Percentiles rank a stretch among this genome's conserved stretches.
Evolutionary conservation across 441 rosid genomes (phyloP).

Genomic region (Gossypium armourianum): DNA sequence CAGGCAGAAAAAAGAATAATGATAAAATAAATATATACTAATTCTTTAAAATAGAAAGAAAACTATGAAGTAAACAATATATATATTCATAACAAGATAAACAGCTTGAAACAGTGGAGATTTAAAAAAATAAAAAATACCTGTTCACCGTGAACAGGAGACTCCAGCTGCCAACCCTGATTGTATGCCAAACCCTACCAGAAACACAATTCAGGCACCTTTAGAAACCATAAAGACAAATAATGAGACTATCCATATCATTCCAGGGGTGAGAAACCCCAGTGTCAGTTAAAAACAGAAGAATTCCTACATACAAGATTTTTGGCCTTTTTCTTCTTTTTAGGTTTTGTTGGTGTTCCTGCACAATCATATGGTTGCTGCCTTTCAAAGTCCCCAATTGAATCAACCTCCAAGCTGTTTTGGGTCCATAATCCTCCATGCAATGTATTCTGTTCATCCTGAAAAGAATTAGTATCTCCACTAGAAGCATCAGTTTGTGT

Average conservation of each 20-base stretch:
- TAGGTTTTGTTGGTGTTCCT: conserved; percentile 66
- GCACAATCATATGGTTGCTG: conserved; percentile 57
- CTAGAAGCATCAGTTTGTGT: conserved; percentile 83
- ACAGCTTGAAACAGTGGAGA: neutral
- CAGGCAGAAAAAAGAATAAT: neutral
- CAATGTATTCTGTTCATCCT: conserved; percentile 83
- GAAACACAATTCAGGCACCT: conserved; percentile 22
- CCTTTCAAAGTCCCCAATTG: conserved; percentile 60
- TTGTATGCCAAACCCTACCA: conserved; percentile 73
- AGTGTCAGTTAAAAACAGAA: conserved; percentile 17
- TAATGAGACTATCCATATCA: conserved; percentile 12
- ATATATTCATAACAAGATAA: neutral
- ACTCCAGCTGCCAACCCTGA: conserved; percentile 69
- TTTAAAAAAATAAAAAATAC: conserved; percentile 26
- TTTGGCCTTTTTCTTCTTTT: conserved; percentile 74
- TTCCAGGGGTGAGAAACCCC: conserved; percentile 5
- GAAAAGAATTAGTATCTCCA: conserved; percentile 91
- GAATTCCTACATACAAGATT: conserved; percentile 37
- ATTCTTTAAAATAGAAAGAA: neutral
- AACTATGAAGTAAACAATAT: neutral
- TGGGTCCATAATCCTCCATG: conserved; percentile 64
- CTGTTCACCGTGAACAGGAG: conserved; percentile 57
- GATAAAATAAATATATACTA: neutral
- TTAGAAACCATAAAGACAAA: conserved; percentile 17
- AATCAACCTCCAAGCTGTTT: conserved; percentile 79